phyloP scores from a whole-genome alignment of 192 early-diverging fungal species.

The Backusella parvicylindrica region DNA sequence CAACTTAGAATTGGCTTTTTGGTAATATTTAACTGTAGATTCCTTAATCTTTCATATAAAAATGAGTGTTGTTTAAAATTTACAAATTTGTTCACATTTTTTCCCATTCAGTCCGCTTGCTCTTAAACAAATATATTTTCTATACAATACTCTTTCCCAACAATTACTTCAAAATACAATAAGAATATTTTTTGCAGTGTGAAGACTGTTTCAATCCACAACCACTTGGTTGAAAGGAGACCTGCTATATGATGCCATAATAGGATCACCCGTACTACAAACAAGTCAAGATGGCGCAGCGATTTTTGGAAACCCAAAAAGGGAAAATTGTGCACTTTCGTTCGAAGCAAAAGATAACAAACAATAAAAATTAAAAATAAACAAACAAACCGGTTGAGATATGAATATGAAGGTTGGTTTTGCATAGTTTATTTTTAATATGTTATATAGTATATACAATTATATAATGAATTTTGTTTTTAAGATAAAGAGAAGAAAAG shows the following conservation, averaged over 20 bases:
- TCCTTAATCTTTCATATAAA: not conserved
- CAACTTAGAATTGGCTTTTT: too few relatives aligned
- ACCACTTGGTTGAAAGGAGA: not conserved
- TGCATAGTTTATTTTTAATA: slow-evolving; percentile 1
- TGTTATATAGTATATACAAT: not conserved
- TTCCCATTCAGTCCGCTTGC: not conserved
- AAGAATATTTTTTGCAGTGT: not conserved
- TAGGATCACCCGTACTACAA: not conserved
- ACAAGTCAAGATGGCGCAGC: not conserved
- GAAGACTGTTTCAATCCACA: not conserved
- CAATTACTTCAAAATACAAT: not conserved
- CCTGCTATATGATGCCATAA: not conserved
- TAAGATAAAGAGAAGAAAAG: not conserved
- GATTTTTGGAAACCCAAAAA: not conserved
- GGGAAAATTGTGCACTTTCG: not conserved
- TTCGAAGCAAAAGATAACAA: not conserved
- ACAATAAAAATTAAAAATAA: slow-evolving; percentile 3
- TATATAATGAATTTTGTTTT: not conserved
- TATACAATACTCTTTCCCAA: not conserved
- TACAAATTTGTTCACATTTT: not conserved
- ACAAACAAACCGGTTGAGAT: not conserved
- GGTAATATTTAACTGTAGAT: not conserved
- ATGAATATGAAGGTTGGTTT: not conserved
- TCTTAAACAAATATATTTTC: not conserved
- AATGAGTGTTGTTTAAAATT: not conserved